These are phyloP conservation scores for Juncus effusus DNA, from an alignment of 176 grass and related monocot species.

Conservation along the genomic window DNA sequence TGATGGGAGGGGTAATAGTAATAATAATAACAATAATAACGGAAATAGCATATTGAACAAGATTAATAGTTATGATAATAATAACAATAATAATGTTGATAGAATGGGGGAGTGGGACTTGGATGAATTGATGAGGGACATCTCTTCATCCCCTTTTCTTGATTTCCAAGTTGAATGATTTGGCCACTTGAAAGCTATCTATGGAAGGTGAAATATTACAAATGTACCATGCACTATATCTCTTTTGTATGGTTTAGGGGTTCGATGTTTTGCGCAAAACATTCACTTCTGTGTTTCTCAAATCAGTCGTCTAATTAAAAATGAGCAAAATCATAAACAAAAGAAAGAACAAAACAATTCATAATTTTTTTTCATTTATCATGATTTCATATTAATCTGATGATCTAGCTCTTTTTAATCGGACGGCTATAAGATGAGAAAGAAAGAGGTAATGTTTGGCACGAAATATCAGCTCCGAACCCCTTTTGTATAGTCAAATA, in stretches of 20 bases:
- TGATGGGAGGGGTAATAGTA: conserved; percentile 23
- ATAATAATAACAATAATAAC: conserved; percentile 33
- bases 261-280: conserved; percentile 8
- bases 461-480: no score
- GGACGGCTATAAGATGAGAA: no score
- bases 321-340: no score
- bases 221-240: conserved; percentile 3
- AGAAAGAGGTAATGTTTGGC: no score
- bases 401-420: no score
- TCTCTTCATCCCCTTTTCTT: conserved; percentile 93
- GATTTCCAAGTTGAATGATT: conserved; percentile 98
- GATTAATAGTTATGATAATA: conserved; percentile 38
- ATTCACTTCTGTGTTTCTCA: no score
- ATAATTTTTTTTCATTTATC: no score
- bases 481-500: no score
- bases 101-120: conserved; percentile 87
- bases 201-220: conserved; percentile 7
- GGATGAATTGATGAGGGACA: conserved; percentile 96
- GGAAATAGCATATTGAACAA: conserved; percentile 23
- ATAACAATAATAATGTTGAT: conserved; percentile 42
- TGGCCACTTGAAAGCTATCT: conserved; percentile 30
- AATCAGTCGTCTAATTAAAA: no score
- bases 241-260: conserved; percentile 25
- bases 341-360: no score
- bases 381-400: no score